These are phyloP conservation scores for Cudoniella acicularis DNA, from an alignment of 495 filamentous ascomycete genomes.

Conservation along the genomic window DNA sequence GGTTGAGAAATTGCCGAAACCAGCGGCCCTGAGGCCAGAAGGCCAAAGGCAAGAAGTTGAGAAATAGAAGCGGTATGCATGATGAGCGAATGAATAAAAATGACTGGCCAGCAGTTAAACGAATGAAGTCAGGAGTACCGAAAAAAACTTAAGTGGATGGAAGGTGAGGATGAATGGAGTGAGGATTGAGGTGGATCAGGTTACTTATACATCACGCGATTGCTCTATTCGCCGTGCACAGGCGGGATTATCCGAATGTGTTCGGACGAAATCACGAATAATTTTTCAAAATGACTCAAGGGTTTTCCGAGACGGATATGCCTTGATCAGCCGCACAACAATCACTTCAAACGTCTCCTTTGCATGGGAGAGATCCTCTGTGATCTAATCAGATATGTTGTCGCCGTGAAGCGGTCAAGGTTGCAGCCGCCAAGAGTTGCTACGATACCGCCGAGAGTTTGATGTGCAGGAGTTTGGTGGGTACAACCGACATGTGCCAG, in stretches of 20 bases:
- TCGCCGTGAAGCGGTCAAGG: neutral
- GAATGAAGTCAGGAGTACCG: slow-evolving; percentile 8
- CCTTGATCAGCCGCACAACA: slow-evolving; percentile 11
- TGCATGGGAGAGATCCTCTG: neutral
- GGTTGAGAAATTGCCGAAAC: slow-evolving; percentile 25
- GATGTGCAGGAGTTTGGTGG: neutral
- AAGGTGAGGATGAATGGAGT: slow-evolving; percentile 13
- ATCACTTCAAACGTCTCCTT: neutral
- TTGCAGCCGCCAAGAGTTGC: slow-evolving; percentile 3
- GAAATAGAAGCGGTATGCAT: slow-evolving; percentile 34
- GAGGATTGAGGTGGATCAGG: neutral
- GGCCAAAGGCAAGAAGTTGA: slow-evolving; percentile 29
- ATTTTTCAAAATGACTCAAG: neutral
- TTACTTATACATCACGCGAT: slow-evolving; percentile 16
- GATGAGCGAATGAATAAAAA: slow-evolving; percentile 24
- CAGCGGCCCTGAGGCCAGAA: slow-evolving; percentile 30
- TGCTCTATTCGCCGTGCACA: slow-evolving; percentile 2
- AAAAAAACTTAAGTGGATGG: slow-evolving; percentile 12
- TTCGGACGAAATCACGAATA: neutral
- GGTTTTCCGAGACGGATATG: slow-evolving; percentile 1
- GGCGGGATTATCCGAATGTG: no score
- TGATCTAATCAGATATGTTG: neutral
- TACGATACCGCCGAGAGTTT: neutral
- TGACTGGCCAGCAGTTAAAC: slow-evolving; percentile 26
- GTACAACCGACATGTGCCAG: neutral